Base-by-base conservation (phyloP, 2,329 filamentous ascomycete genomes). In the Aureobasidium sp. region DNA sequence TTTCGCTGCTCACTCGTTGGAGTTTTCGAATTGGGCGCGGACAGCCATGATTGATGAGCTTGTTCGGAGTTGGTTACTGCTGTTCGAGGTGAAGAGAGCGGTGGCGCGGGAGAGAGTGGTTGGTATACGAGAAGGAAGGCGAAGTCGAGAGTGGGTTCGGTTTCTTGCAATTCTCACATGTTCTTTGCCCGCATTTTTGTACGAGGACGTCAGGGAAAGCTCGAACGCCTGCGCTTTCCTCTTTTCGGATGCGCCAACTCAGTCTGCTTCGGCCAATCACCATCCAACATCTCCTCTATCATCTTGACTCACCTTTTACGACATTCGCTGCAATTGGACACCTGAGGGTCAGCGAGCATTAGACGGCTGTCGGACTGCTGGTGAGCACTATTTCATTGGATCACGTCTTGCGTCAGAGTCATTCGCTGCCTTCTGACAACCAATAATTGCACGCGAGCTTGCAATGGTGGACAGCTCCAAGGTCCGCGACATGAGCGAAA, bases 11-110 rank as follows among this genome's bases (percentile, higher is more conserved):
- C 81, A 93, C 89, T 94, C 90, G 79, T 93, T 93, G 71, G 89
- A 93, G 80, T 92, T 93, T 78, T 94, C 90, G 75, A 94, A 94
- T 75, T 91, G 73, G 64, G 79, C 79, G 73, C 79, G 78, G 65
- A 81, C 78, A 67, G 79, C 79, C 79, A 81, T 81, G 74, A 70
- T 77, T 67, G 66, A 42, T 62, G 58, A 54, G 42, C 4, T 59
- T 25, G 15, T 10, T 11, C 6, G 37, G 44, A 21, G 32, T 8
- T 42, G 25, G 27, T 36, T 15, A 60, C 4, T 45, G 5, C 34
- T 13, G 16, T 27, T 48, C 36, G 27, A 6, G 21, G 21, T 29
- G 21, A 9, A 39, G 8, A 16, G 36, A 9, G 11, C 13, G 10
- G 39, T 41, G 27, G 21, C 21, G 55, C n/a, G 48, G 6, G 49